A percentile compares a stretch with the other conserved stretches of the same genome.
phyloP scores from a whole-genome alignment of 371 early-diverging fungal species.

The Cokeromyces recurvatus region DNA sequence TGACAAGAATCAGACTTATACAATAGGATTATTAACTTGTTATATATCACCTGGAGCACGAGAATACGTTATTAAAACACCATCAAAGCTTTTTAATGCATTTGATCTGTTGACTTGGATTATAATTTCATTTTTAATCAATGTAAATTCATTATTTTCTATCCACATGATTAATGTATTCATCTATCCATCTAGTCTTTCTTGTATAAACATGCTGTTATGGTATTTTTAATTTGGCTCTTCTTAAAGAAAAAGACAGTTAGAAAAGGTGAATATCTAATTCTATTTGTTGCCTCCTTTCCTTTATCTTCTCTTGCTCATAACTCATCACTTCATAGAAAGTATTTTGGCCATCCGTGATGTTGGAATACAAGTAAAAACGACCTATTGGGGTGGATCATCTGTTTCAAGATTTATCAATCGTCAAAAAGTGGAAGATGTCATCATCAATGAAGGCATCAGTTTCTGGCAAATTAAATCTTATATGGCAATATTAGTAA shows the following conservation, averaged over 20 bases:
- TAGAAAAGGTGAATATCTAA: neutral
- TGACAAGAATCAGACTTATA: conserved; percentile 55
- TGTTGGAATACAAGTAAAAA: conserved; percentile 69
- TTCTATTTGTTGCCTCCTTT: too few species aligned
- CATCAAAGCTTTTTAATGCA: neutral
- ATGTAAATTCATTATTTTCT: neutral
- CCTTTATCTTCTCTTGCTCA: too few species aligned
- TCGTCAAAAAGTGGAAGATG: conserved; percentile 52
- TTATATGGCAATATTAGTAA: conserved; percentile 67
- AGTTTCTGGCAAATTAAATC: conserved; percentile 71
- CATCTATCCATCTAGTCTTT: too few species aligned
- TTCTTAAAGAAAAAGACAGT: conserved; percentile 5
- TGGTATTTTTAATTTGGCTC: neutral
- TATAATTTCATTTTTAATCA: too few species aligned
- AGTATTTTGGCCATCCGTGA: conserved; percentile 58
- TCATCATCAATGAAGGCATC: conserved; percentile 75
- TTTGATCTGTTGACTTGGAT: neutral
- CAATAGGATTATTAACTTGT: conserved; percentile 34
- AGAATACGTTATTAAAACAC: conserved; percentile 3
- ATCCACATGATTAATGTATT: too few species aligned
- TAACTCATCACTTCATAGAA: too few species aligned
- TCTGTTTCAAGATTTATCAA: conserved; percentile 61
- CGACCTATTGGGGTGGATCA: conserved; percentile 53
- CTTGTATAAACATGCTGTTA: neutral
- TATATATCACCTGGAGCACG: conserved; percentile 1